A percentile compares a stretch with the other conserved stretches of the same genome.
These are phyloP conservation scores for Lotus japonicus DNA, from an alignment of 306 rosid species.

Conservation along the genomic window DNA sequence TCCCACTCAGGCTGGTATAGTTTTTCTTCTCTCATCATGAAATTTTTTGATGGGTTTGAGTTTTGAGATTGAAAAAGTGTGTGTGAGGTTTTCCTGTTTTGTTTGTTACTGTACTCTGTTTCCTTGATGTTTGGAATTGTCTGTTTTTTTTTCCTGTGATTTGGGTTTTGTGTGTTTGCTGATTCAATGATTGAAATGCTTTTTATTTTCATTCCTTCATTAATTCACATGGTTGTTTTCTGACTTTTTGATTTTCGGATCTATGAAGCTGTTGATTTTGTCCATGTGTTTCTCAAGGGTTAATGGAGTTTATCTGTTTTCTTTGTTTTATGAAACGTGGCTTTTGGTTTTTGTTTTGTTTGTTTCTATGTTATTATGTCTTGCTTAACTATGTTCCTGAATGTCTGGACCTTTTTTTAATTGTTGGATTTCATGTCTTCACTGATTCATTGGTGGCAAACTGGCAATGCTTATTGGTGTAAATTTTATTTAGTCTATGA, in stretches of 20 bases:
- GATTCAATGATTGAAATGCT: too few species aligned
- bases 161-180: too few species aligned
- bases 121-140: too few species aligned
- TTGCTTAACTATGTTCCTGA: neutral
- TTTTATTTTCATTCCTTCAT: too few species aligned
- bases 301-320: neutral
- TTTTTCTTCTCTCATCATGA: neutral
- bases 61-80: too few species aligned
- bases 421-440: neutral
- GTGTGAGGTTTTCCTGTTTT: too few species aligned
- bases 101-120: too few species aligned
- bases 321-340: neutral
- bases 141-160: too few species aligned
- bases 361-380: neutral
- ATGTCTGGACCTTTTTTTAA: neutral
- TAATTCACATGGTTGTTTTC: too few species aligned
- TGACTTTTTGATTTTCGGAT: neutral
- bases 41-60: too few species aligned
- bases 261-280: neutral
- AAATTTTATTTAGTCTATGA: neutral
- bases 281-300: neutral
- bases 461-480: neutral
- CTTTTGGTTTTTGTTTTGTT: neutral
- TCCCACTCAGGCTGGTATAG: constrained; percentile 83
- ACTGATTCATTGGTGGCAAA: neutral